Percentiles rank a stretch among this genome's conserved stretches.
Conservation (phyloP, 78 protist genomes). For the Dictyostelium purpureum region DNA sequence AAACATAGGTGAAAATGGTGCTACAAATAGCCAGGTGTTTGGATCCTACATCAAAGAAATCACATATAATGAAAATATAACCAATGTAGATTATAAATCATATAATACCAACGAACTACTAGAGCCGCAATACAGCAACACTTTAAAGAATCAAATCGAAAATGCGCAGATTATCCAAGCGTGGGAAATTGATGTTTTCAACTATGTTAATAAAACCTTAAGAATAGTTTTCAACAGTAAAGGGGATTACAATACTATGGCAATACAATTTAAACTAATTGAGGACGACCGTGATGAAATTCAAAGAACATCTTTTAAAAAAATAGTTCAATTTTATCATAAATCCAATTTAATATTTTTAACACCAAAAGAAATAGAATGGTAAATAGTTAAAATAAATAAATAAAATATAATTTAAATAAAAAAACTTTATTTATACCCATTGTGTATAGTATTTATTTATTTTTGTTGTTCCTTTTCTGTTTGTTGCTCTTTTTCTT, state of each 20-base stretch:
- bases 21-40: slow-evolving; percentile 74
- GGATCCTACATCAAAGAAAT: slow-evolving; percentile 58
- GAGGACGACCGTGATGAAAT: slow-evolving; percentile 86
- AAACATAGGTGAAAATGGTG: slow-evolving; percentile 88
- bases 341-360: slow-evolving; percentile 46
- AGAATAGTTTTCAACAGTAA: background rate
- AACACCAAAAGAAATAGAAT: slow-evolving; percentile 20
- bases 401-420: background rate
- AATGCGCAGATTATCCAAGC: slow-evolving; percentile 17
- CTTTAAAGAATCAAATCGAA: slow-evolving; percentile 3
- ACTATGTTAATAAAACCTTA: slow-evolving; percentile 22
- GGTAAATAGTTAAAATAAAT: background rate
- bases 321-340: slow-evolving; percentile 82
- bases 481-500: background rate
- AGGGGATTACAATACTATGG: slow-evolving; percentile 22
- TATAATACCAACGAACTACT: background rate
- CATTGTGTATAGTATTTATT: too few species aligned
- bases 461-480: background rate
- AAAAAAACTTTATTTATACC: background rate
- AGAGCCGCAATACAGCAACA: slow-evolving; percentile 53
- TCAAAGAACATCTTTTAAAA: slow-evolving; percentile 86
- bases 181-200: slow-evolving; percentile 35
- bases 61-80: background rate
- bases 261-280: slow-evolving; percentile 74
- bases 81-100: background rate